Evolutionary conservation across 352 stramenopile genomes (phyloP).

Genomic region (Phytopythium boreale): DNA sequence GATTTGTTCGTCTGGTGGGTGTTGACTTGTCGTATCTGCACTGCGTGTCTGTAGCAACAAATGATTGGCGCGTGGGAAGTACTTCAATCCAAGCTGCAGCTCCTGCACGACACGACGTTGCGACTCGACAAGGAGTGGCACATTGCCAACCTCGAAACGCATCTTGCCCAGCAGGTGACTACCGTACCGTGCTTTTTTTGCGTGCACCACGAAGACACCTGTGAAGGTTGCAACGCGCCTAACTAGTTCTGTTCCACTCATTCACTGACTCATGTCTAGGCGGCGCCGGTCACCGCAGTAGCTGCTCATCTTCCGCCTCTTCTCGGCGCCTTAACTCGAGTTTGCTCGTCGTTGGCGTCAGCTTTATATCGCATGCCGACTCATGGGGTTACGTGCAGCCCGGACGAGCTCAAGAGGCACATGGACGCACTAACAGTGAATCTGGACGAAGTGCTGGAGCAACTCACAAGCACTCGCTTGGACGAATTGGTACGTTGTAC

Average conservation of each 20-base stretch:
- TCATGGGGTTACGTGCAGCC: slow-evolving; percentile 17
- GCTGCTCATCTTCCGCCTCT: slow-evolving; percentile 17
- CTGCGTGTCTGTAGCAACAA: slow-evolving; percentile 30
- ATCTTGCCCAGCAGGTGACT: slow-evolving; percentile 27
- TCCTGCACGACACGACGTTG: slow-evolving; percentile 39
- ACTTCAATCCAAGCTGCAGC: slow-evolving; percentile 48
- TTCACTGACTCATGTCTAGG: neutral
- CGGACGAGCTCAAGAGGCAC: slow-evolving; percentile 27
- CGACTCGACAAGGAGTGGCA: slow-evolving; percentile 40
- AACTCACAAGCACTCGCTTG: slow-evolving; percentile 21
- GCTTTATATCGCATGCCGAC: slow-evolving; percentile 39
- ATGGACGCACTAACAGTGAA: slow-evolving; percentile 23
- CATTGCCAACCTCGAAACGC: slow-evolving; percentile 17
- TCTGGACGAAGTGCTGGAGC: slow-evolving; percentile 25
- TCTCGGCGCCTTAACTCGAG: slow-evolving; percentile 15
- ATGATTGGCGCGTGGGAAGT: slow-evolving; percentile 35
- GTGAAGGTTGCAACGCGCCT: neutral
- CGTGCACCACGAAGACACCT: neutral
- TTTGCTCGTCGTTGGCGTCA: slow-evolving; percentile 28
- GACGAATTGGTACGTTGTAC: slow-evolving; percentile 19
- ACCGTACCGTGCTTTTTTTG: neutral
- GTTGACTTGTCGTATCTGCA: neutral
- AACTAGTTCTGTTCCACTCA: neutral
- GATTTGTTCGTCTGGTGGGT: neutral
- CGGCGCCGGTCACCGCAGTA: slow-evolving; percentile 15